These are phyloP conservation scores for Fibroporia radiculosa DNA, from an alignment of 768 basidiomycete species.

Conservation along the genomic window DNA sequence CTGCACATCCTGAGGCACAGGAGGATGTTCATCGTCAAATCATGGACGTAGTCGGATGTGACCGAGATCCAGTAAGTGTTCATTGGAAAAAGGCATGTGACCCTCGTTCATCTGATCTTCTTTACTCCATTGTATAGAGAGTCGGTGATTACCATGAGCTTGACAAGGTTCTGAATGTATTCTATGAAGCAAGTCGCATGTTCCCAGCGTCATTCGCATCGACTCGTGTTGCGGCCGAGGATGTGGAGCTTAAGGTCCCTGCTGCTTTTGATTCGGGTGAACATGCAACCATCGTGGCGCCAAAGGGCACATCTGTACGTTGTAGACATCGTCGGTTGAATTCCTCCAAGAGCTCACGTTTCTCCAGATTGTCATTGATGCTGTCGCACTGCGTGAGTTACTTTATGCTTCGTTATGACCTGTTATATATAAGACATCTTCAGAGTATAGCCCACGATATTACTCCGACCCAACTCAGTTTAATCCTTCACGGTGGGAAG, in stretches of 20 bases:
- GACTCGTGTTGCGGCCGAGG: constrained; percentile 22
- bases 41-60: constrained; percentile 15
- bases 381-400: not conserved
- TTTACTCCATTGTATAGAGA: too few species aligned
- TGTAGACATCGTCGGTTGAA: not conserved
- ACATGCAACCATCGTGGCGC: not conserved
- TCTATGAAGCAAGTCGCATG: constrained; percentile 27
- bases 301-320: not conserved
- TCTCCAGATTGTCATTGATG: not conserved
- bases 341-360: too few species aligned
- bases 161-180: constrained; percentile 22
- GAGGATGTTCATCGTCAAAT: constrained; percentile 26
- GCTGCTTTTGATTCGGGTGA: not conserved
- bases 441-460: constrained; percentile 30
- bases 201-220: constrained; percentile 25
- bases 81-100: too few species aligned
- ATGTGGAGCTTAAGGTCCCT: constrained; percentile 16
- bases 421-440: too few species aligned
- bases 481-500: constrained; percentile 32
- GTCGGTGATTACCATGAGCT: constrained; percentile 23
- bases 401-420: too few species aligned
- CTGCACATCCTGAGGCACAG: constrained; percentile 23
- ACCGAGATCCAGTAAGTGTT: constrained; percentile 18
- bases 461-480: constrained; percentile 31
- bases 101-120: too few species aligned